These are phyloP conservation scores for Rostrohypoxylon terebratum DNA, from an alignment of 495 filamentous ascomycete genomes.

Conservation along the genomic window DNA sequence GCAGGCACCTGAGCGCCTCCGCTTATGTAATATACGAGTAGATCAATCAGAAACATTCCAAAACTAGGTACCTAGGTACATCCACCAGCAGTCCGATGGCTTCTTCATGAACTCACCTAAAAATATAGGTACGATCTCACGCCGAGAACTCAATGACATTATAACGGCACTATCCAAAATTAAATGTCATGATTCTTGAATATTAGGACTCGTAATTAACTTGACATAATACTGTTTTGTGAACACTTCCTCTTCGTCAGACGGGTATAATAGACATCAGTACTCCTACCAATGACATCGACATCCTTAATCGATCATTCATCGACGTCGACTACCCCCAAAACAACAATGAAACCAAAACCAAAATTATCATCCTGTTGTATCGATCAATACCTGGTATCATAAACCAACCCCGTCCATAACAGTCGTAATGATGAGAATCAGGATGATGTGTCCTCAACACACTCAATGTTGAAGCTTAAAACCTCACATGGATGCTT, in stretches of 20 bases:
- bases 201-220: conserved; percentile 32
- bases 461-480: conserved; percentile 1
- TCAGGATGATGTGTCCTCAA: neutral
- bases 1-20: conserved; percentile 14
- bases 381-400: conserved; percentile 11
- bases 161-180: neutral
- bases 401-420: conserved; percentile 7
- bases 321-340: conserved; percentile 13
- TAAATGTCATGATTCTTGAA: conserved; percentile 18
- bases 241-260: conserved; percentile 20
- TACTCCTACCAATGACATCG: conserved; percentile 19
- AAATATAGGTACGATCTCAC: neutral
- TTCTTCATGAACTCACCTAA: neutral
- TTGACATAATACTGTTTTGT: conserved; percentile 3
- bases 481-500: neutral
- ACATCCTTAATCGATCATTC: conserved; percentile 13
- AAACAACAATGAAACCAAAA: neutral
- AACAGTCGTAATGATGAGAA: neutral
- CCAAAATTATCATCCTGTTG: neutral
- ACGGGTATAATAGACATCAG: conserved; percentile 41
- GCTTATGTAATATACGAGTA: conserved; percentile 23
- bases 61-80: neutral
- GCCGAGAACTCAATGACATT: neutral
- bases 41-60: conserved; percentile 4
- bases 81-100: neutral